Evolutionary conservation across 1,139 yeast genomes (phyloP).

Genomic region (Pneumocystis canis): DNA sequence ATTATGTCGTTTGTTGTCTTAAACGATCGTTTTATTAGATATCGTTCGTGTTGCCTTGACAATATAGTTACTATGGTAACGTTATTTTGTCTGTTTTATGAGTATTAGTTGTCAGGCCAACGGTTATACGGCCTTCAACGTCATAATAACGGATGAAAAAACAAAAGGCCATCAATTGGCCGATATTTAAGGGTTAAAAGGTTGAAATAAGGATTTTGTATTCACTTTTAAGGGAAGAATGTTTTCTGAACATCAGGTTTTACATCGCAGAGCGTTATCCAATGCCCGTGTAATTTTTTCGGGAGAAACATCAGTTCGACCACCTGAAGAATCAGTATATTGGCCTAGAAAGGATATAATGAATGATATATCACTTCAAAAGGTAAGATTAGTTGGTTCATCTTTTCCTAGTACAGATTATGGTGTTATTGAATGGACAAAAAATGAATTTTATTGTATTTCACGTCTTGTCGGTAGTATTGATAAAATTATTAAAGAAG

Average conservation of each 20-base stretch:
- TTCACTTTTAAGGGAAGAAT: neutral
- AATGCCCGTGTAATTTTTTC: neutral
- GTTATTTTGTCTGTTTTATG: too few relatives aligned
- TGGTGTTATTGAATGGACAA: constrained; percentile 40
- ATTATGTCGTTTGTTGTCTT: too few relatives aligned
- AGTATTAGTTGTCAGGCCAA: too few relatives aligned
- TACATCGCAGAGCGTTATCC: neutral
- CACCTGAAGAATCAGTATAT: neutral
- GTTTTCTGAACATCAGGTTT: neutral
- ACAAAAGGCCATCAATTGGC: neutral
- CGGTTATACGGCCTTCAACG: too few relatives aligned
- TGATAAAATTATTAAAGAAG: constrained; percentile 20
- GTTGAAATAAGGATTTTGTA: neutral
- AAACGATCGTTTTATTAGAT: too few relatives aligned
- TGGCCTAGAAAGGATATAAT: neutral
- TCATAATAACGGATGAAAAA: too few relatives aligned
- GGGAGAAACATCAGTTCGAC: neutral
- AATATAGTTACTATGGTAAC: too few relatives aligned
- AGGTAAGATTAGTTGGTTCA: neutral
- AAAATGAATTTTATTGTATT: constrained; percentile 45
- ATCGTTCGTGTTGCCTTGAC: too few relatives aligned
- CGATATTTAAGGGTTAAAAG: neutral
- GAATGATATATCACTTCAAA: neutral
- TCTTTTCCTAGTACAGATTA: neutral
- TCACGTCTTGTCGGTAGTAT: constrained; percentile 48